Conservation (phyloP, 345 rosid species). For the Salix caprea region DNA sequence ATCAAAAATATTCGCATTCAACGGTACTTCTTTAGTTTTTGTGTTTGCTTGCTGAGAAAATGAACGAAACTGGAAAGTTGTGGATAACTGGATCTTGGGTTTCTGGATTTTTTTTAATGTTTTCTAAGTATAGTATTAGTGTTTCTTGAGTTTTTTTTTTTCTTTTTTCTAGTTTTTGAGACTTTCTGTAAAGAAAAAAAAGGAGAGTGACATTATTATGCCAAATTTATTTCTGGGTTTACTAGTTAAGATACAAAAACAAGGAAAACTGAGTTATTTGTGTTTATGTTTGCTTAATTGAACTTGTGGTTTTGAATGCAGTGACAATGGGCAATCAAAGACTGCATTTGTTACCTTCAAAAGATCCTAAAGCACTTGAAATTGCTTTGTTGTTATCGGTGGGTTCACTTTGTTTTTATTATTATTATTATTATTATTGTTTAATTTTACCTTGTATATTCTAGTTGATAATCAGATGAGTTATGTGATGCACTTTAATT, state of each 20-base stretch:
- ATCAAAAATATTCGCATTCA: slow-evolving; percentile 62
- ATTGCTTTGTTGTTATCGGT: slow-evolving; percentile 84
- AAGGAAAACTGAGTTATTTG: not conserved
- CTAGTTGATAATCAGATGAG: slow-evolving; percentile 5
- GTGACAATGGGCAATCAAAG: slow-evolving; percentile 49
- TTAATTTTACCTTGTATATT: not conserved
- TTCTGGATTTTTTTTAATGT: not conserved
- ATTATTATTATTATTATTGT: too few relatives aligned
- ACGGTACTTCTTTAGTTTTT: slow-evolving; percentile 33
- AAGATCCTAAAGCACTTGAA: slow-evolving; percentile 83
- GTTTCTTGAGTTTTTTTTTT: not conserved
- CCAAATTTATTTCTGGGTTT: not conserved
- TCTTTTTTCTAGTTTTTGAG: not conserved
- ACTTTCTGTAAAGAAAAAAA: not conserved
- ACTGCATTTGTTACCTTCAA: slow-evolving; percentile 81
- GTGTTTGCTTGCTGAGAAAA: slow-evolving; percentile 25
- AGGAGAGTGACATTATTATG: not conserved
- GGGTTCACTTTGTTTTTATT: slow-evolving; percentile 1
- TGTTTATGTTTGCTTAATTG: not conserved
- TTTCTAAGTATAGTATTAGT: not conserved
- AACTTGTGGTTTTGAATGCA: slow-evolving; percentile 29
- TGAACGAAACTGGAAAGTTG: not conserved
- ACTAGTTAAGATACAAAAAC: not conserved
- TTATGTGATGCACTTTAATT: not conserved
- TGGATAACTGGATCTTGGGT: not conserved